Conservation (phyloP, 1,139 yeast species). For the Candida sanyaensis region DNA sequence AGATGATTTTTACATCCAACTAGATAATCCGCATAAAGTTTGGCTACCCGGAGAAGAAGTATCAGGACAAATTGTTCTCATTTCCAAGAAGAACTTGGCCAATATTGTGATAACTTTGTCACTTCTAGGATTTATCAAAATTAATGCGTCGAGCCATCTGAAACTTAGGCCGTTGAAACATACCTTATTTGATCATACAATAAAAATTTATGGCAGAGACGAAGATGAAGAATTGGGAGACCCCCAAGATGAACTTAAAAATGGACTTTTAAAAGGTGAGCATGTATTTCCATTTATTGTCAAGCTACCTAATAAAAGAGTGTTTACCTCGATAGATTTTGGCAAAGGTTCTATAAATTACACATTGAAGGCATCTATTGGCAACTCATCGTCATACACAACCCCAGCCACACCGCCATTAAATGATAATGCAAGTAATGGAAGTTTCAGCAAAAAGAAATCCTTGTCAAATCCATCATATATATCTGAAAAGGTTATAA, state of each 20-base stretch:
- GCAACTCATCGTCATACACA: constrained; percentile 21
- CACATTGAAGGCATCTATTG: constrained; percentile 57
- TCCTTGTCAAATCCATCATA: constrained; percentile 30
- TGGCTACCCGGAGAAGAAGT: constrained; percentile 71
- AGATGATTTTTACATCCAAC: constrained; percentile 65
- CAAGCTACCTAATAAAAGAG: constrained; percentile 67
- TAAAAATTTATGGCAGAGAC: constrained; percentile 63
- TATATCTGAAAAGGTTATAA: constrained; percentile 56
- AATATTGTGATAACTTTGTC: constrained; percentile 56
- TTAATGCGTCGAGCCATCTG: constrained; percentile 52
- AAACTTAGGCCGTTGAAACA: constrained; percentile 54
- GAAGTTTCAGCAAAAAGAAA: constrained; percentile 15
- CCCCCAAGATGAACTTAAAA: constrained; percentile 25
- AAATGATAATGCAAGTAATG: constrained; percentile 5
- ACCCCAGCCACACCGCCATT: constrained; percentile 11
- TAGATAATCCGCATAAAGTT: constrained; percentile 72
- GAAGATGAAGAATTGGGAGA: constrained; percentile 3
- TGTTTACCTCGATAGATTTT: constrained; percentile 76
- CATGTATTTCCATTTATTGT: constrained; percentile 87
- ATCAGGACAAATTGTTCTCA: constrained; percentile 61
- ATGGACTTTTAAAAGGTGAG: constrained; percentile 73
- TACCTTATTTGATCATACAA: constrained; percentile 62
- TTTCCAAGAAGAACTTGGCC: constrained; percentile 55
- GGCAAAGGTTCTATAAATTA: constrained; percentile 85
- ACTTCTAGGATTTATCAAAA: constrained; percentile 57